Conservation (phyloP, 441 rosid species). For the Pelargonium cotyledonis region DNA sequence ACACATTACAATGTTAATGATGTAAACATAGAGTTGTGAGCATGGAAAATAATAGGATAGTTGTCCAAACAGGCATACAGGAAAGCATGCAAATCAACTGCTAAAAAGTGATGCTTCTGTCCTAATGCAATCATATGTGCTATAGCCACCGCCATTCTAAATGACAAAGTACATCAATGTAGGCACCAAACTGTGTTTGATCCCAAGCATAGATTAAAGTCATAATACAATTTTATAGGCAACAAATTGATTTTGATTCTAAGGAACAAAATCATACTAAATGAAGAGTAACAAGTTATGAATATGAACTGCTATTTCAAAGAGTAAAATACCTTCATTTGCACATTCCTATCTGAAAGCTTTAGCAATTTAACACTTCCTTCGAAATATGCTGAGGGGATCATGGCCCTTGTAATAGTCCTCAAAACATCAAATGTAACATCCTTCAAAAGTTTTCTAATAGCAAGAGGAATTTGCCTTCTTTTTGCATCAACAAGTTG, state of each 20-base stretch:
- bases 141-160: not conserved
- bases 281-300: not conserved
- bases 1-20: constrained; percentile 13
- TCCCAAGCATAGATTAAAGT: not conserved
- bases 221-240: too few species aligned
- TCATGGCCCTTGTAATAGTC: constrained; percentile 48
- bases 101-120: not conserved
- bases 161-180: not conserved
- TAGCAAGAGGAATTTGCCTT: constrained; percentile 41
- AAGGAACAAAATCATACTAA: not conserved
- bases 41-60: not conserved
- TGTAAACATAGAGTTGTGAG: not conserved
- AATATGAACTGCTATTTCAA: constrained; percentile 7
- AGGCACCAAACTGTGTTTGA: not conserved
- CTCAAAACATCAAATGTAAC: constrained; percentile 51
- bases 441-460: constrained; percentile 54
- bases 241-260: not conserved
- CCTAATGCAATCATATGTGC: too few species aligned
- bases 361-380: constrained; percentile 64
- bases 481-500: constrained; percentile 46
- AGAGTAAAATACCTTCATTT: constrained; percentile 58
- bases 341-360: constrained; percentile 47
- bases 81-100: not conserved
- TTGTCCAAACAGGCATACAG: not conserved
- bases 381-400: constrained; percentile 67